Evolutionary conservation across 306 rosid genomes (phyloP), one percentile per base, ranked within the genome.

Genomic region (Ormosia emarginata): DNA sequence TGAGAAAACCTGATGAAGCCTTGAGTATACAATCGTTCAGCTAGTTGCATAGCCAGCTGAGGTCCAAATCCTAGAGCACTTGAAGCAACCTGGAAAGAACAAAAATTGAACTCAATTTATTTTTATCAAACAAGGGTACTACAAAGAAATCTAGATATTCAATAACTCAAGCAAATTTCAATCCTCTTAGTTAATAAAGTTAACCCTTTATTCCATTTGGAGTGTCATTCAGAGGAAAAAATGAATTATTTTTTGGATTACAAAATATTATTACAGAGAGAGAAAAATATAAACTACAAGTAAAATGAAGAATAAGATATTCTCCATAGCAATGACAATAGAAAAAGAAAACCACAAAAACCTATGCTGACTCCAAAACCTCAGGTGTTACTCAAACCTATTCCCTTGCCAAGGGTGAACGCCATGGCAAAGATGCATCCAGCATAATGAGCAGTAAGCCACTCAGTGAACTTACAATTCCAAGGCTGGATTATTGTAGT

Each of bases 41-140:
- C 99, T 74, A 93, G 74, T 81, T 95, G 99, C 99, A 95, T 95
- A 18, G 98, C 95, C 86, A 87, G 82, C 77, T 95, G 99, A 77
- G 99, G 99, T 76, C 99, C 98, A 87, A 88, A 91, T 81, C 99
- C 98, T 63, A 95, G 87, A 78, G 97, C 95, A 81, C 98, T 95
- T 82, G 99, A 95, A 83, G 99, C 98, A 81, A 95, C 89, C 99
- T 95, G 89, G 80, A 86, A 70, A 62, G 67, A 80, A 82, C 6
- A 76, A 41, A 53, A 39, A 72, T 74, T 5, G 59, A 5, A 56
- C 39, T 59, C 29, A 36, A 52, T 44, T 69, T 13, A 64, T 57
- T 71, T 13, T 67, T 56, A 61, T 76, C 76, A 72, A 73, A 63
- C 32, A 71, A 39, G 50, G 55, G 41, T 30, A 71, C 44, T 70